These are phyloP conservation scores for Clarireedia homoeocarpa DNA, from an alignment of 2,329 filamentous ascomycete genomes.

Conservation along the genomic window DNA sequence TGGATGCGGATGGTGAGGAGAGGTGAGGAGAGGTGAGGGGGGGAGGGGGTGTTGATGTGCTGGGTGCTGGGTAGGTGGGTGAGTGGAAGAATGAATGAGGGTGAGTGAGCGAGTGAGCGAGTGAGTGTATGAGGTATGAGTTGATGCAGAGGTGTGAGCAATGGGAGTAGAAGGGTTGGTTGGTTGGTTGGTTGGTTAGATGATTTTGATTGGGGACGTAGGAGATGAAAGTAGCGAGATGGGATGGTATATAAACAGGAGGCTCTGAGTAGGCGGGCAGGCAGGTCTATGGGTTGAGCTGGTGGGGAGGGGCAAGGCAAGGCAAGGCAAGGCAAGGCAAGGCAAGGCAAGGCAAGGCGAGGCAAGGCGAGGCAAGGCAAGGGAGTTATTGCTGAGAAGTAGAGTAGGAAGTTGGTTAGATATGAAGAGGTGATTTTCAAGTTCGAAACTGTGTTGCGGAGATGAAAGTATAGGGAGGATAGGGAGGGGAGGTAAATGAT, in stretches of 20 bases:
- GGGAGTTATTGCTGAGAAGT: too few relatives aligned
- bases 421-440: not conserved
- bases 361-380: too few relatives aligned
- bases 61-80: not conserved
- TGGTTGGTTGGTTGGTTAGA: not conserved
- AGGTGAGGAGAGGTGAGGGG: not conserved
- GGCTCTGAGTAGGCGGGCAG: too few relatives aligned
- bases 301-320: not conserved
- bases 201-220: not conserved
- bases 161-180: not conserved
- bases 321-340: too few relatives aligned
- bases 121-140: not conserved
- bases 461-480: not conserved
- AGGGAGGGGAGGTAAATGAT: too few relatives aligned
- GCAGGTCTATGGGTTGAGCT: too few relatives aligned
- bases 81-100: not conserved
- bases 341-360: too few relatives aligned
- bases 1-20: not conserved
- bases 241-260: not conserved
- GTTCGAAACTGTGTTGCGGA: not conserved
- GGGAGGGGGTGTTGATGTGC: not conserved
- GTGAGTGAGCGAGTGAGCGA: not conserved
- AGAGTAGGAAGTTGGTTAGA: too few relatives aligned
- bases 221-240: not conserved
- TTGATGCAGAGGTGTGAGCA: not conserved